Conservation (phyloP, 768 basidiomycete genomes). For the Boletus subcaerulescens region DNA sequence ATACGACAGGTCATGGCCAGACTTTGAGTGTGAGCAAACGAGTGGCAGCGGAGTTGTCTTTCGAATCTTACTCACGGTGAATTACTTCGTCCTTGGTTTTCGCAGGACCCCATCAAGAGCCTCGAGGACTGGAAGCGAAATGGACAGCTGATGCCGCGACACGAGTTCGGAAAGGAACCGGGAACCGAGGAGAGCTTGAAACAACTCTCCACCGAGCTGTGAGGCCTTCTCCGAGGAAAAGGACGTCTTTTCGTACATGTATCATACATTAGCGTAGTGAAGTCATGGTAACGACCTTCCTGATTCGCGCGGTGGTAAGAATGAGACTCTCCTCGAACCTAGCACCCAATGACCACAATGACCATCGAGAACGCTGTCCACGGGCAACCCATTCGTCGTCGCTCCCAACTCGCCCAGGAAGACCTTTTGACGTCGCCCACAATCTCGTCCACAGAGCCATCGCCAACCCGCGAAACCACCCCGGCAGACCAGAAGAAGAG, state of each 20-base stretch:
- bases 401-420: background rate
- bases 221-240: background rate
- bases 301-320: slow-evolving; percentile 1
- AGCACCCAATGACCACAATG: slow-evolving; percentile 3
- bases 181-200: background rate
- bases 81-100: too few relatives aligned
- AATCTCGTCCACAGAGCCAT: slow-evolving; percentile 13
- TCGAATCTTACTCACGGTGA: too few relatives aligned
- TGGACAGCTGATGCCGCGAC: background rate
- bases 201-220: too few relatives aligned
- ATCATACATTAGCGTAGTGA: too few relatives aligned
- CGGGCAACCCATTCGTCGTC: too few relatives aligned
- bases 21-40: too few relatives aligned
- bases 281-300: slow-evolving; percentile 14
- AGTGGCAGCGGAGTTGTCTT: too few relatives aligned
- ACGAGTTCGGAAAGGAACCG: background rate
- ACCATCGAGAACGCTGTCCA: background rate
- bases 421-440: background rate
- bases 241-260: too few relatives aligned
- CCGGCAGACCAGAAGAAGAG: slow-evolving; percentile 57
- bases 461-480: slow-evolving; percentile 15
- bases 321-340: too few relatives aligned
- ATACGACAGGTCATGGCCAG: too few relatives aligned
- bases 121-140: background rate
- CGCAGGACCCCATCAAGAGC: background rate